Evolutionary conservation across 805 yeast species (phyloP).

Genomic region (Kluyveromyces lactis): DNA sequence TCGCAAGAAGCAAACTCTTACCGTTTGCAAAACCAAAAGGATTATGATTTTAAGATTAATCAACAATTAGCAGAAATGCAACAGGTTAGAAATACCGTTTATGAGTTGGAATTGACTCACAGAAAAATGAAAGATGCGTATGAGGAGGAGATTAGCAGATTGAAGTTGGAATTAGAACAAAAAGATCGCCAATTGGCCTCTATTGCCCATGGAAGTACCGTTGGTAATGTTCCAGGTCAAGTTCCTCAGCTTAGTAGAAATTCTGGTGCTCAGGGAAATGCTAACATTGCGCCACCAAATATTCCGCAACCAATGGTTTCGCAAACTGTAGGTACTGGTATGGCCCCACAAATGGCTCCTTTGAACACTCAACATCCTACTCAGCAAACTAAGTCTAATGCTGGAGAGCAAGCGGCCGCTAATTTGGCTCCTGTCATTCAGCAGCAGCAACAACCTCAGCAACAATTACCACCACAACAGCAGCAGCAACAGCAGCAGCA

Average conservation of each 20-base stretch:
- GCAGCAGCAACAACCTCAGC: conserved; percentile 8
- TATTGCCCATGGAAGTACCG: conserved; percentile 31
- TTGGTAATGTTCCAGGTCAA: conserved; percentile 16
- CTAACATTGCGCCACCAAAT: conserved; percentile 1
- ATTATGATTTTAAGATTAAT: conserved; percentile 77
- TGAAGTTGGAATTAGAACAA: conserved; percentile 78
- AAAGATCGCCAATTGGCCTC: conserved; percentile 52
- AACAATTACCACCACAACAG: conserved; percentile 6
- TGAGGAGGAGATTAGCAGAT: conserved; percentile 81
- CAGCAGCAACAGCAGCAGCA: conserved; percentile 10
- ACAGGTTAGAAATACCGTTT: conserved; percentile 88
- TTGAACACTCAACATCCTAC: background rate
- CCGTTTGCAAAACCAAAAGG: conserved; percentile 79
- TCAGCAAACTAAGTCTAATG: background rate
- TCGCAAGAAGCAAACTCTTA: conserved; percentile 78
- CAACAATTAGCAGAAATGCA: conserved; percentile 93
- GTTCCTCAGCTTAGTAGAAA: conserved; percentile 1
- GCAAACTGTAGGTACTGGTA: background rate
- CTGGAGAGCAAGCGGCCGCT: background rate
- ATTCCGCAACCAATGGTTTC: conserved; percentile 3
- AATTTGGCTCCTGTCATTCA: conserved; percentile 14
- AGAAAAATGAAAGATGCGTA: conserved; percentile 91
- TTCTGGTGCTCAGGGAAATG: background rate
- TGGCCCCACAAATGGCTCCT: conserved; percentile 1
- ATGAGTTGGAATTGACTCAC: conserved; percentile 89